These are phyloP conservation scores for Leccinum glutinopallens DNA, from an alignment of 1,284 basidiomycete species.

Conservation along the genomic window DNA sequence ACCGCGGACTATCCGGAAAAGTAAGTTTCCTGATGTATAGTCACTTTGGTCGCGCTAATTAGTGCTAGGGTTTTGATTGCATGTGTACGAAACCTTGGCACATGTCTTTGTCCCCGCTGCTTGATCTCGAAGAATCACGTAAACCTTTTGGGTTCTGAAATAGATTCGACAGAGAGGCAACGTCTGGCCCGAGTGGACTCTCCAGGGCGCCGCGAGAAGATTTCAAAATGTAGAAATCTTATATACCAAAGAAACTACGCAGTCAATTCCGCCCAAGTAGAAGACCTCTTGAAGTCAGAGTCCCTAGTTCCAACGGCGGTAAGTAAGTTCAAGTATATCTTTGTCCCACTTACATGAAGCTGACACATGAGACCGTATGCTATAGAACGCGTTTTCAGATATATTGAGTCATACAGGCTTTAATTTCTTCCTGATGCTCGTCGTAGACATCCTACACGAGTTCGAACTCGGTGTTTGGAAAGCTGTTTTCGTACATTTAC, in stretches of 20 bases:
- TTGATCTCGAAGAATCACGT: neutral
- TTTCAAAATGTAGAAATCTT: neutral
- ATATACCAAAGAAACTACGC: neutral
- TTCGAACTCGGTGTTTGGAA: neutral
- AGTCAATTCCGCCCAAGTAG: neutral
- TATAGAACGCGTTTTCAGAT: neutral
- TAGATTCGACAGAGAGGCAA: neutral
- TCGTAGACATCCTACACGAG: neutral
- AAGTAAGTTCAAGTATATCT: neutral
- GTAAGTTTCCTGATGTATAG: neutral
- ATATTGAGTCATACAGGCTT: neutral
- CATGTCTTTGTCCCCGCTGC: neutral
- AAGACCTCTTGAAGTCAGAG: neutral
- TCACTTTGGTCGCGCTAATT: neutral
- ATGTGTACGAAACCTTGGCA: neutral
- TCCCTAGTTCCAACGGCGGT: neutral
- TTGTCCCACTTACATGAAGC: neutral
- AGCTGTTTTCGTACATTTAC: neutral
- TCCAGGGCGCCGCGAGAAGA: neutral
- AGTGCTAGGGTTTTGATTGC: neutral
- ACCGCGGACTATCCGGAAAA: neutral
- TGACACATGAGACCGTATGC: neutral
- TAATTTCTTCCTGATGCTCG: neutral
- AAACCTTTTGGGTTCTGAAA: neutral
- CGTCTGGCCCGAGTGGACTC: neutral